These are phyloP conservation scores for Cutaneotrichosporon daszewskae DNA, from an alignment of 1,284 basidiomycete species.

Conservation along the genomic window DNA sequence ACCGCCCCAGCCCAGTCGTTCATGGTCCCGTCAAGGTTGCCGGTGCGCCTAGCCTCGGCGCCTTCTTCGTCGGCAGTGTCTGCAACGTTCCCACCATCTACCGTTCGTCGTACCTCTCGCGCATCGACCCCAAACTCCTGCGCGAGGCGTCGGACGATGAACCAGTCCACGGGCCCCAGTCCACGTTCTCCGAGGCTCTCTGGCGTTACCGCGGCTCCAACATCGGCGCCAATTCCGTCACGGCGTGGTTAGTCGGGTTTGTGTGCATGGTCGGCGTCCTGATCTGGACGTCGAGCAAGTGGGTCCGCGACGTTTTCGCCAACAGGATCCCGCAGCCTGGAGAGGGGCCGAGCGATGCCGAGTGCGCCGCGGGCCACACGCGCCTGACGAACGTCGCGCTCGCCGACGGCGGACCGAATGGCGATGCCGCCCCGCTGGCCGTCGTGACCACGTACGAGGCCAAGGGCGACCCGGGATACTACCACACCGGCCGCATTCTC, in stretches of 20 bases:
- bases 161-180: conserved; percentile 57
- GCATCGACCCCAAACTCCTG: conserved; percentile 28
- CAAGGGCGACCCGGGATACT: conserved; percentile 75
- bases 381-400: conserved; percentile 57
- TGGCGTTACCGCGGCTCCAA: background rate
- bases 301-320: conserved; percentile 47
- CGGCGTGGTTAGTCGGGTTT: too few relatives aligned
- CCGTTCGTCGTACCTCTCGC: conserved; percentile 68
- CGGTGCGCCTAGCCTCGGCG: conserved; percentile 46
- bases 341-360: conserved; percentile 53
- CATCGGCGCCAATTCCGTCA: conserved; percentile 8
- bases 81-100: conserved; percentile 66
- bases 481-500: conserved; percentile 65
- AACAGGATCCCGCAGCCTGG: conserved; percentile 56
- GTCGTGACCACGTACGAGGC: conserved; percentile 60
- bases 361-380: conserved; percentile 55
- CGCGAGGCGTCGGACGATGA: conserved; percentile 8
- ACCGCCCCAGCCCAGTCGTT: background rate
- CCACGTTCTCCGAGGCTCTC: conserved; percentile 62
- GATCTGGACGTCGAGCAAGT: conserved; percentile 26
- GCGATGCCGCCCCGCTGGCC: too few relatives aligned
- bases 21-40: conserved; percentile 4
- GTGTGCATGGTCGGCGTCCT: conserved; percentile 27
- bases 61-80: conserved; percentile 59
- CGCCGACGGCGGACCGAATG: conserved; percentile 47